Conservation (phyloP, 2,329 filamentous ascomycete species). For the Hymenoscyphus salicellus region DNA sequence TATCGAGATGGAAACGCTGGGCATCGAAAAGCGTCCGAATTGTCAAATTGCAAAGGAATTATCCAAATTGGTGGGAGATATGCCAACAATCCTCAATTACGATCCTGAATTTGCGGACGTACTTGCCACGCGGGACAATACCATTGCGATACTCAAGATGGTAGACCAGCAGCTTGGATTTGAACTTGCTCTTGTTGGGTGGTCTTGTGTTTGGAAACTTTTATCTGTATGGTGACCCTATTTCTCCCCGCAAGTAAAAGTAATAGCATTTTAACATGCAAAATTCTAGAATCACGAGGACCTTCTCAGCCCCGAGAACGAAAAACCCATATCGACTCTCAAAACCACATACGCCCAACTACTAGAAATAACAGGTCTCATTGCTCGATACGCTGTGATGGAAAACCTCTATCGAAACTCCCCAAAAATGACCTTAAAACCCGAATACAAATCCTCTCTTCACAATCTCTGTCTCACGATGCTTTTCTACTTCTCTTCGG, state of each 20-base stretch:
- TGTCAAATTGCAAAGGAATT: conserved; percentile 3
- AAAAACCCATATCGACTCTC: background rate
- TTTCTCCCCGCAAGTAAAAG: background rate
- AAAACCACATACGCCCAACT: conserved; percentile 10
- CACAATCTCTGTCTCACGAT: background rate
- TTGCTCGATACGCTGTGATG: conserved; percentile 27
- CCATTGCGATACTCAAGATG: conserved; percentile 17
- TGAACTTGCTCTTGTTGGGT: conserved; percentile 17
- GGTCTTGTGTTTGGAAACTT: conserved; percentile 15
- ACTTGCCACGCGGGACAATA: conserved; percentile 9
- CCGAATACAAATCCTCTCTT: background rate
- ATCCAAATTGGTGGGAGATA: background rate
- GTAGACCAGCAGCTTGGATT: conserved; percentile 21
- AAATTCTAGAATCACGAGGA: background rate
- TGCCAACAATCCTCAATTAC: conserved; percentile 8
- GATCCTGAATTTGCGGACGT: background rate
- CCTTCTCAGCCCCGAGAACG: background rate
- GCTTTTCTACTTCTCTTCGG: background rate
- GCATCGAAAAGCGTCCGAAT: background rate
- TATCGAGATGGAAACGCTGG: background rate
- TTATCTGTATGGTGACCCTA: background rate
- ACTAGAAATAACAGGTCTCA: conserved; percentile 17
- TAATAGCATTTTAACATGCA: background rate
- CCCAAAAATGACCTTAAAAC: background rate
- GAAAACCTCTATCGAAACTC: conserved; percentile 21